Evolutionary conservation across 179 eudicot species (phyloP).

Genomic region (Silene noctiflora): DNA sequence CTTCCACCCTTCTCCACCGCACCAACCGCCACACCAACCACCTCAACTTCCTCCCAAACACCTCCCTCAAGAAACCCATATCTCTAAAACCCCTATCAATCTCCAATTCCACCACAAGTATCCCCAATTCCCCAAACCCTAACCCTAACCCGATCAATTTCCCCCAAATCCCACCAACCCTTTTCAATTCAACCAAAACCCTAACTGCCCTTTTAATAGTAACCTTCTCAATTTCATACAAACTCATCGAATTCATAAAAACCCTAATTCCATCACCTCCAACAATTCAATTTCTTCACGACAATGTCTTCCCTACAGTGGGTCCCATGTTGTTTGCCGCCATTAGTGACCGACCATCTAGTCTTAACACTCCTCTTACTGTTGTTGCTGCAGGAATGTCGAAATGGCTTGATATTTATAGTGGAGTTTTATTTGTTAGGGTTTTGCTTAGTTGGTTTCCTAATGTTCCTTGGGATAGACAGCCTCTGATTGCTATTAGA

Average conservation of each 20-base stretch:
- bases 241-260: conserved; percentile 1
- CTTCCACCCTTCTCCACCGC: conserved; percentile 16
- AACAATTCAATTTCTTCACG: conserved; percentile 3
- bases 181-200: conserved; percentile 22
- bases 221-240: background rate
- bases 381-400: conserved; percentile 57
- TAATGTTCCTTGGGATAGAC: conserved; percentile 74
- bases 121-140: conserved; percentile 7
- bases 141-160: conserved; percentile 11
- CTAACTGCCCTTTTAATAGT: conserved; percentile 16
- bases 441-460: conserved; percentile 79
- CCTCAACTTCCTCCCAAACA: background rate
- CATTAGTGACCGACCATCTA: conserved; percentile 27
- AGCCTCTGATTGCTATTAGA: conserved; percentile 67
- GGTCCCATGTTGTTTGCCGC: conserved; percentile 62
- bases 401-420: conserved; percentile 69
- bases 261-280: background rate
- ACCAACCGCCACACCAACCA: background rate
- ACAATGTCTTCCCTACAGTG: conserved; percentile 27
- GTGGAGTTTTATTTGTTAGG: conserved; percentile 68
- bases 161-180: conserved; percentile 3
- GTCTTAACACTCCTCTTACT: conserved; percentile 50
- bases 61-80: conserved; percentile 3
- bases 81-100: conserved; percentile 17
- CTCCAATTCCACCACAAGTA: conserved; percentile 1